Evolutionary conservation across 75 land plant genomes (phyloP).

Genomic region (Cryptomeria japonica): DNA sequence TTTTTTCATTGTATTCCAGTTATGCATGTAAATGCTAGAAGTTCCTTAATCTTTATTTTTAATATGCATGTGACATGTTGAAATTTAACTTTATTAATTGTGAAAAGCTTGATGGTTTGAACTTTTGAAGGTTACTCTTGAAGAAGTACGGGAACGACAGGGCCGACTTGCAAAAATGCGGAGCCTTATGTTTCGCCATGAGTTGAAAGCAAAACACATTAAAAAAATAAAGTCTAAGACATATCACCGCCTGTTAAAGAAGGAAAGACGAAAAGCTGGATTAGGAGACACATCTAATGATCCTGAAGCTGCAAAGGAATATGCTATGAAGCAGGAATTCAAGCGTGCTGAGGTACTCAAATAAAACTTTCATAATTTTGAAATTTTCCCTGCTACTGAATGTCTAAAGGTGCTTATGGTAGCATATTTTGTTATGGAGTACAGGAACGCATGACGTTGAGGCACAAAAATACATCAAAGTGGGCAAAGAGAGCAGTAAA

Average conservation of each 20-base stretch:
- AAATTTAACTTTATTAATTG: background rate
- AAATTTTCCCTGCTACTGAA: slow-evolving; percentile 3
- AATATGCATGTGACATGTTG: background rate
- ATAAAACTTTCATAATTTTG: background rate
- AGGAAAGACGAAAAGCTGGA: slow-evolving; percentile 44
- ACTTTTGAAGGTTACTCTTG: slow-evolving; percentile 65
- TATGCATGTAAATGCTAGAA: background rate
- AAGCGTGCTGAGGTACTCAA: slow-evolving; percentile 80
- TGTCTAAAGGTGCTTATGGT: background rate
- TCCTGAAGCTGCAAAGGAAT: slow-evolving; percentile 78
- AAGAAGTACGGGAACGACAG: slow-evolving; percentile 76
- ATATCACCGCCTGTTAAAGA: slow-evolving; percentile 72
- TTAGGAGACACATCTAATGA: slow-evolving; percentile 39
- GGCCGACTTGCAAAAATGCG: slow-evolving; percentile 88
- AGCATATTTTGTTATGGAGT: slow-evolving; percentile 13
- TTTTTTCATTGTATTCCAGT: background rate
- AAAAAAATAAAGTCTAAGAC: slow-evolving; percentile 94
- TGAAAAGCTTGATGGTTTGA: background rate
- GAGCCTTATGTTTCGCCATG: slow-evolving; percentile 75
- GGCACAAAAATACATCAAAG: slow-evolving; percentile 81
- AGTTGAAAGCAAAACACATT: slow-evolving; percentile 72
- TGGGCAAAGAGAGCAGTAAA: slow-evolving; percentile 86
- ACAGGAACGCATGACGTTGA: slow-evolving; percentile 92
- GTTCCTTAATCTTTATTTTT: background rate
- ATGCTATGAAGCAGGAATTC: slow-evolving; percentile 75